phyloP scores from a whole-genome alignment of 108 stramenopile species.

The Skeletonema marinoi region DNA sequence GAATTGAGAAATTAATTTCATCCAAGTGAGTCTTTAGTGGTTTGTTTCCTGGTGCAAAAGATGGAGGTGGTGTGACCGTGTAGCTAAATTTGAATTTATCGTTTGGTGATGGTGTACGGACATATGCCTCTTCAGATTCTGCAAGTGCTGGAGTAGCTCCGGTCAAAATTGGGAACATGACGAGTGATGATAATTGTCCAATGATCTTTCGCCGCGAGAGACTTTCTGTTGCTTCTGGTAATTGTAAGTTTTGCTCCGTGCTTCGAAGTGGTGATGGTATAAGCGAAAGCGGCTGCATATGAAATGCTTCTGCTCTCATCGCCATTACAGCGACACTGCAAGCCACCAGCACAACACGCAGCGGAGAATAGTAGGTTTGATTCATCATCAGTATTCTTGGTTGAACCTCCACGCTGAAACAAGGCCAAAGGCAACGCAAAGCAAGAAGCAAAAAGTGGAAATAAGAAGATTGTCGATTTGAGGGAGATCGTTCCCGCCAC shows the following conservation, averaged over 20 bases:
- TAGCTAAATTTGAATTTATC: constrained; percentile 46
- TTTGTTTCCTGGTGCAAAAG: constrained; percentile 52
- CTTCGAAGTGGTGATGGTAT: neutral
- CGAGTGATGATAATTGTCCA: neutral
- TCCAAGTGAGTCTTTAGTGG: constrained; percentile 84
- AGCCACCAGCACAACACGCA: neutral
- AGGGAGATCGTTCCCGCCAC: neutral
- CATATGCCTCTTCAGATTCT: constrained; percentile 20
- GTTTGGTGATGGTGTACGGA: constrained; percentile 28
- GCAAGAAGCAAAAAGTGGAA: too few relatives aligned
- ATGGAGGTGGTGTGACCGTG: constrained; percentile 40
- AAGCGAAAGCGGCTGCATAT: neutral
- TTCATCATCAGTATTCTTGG: too few relatives aligned
- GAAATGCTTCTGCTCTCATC: neutral
- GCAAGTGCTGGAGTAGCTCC: neutral
- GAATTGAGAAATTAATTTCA: constrained; percentile 67
- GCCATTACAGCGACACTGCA: neutral
- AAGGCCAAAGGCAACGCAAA: too few relatives aligned
- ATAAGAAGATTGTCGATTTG: too few relatives aligned
- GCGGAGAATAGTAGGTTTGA: neutral
- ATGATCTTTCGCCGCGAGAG: constrained; percentile 18
- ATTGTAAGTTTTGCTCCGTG: neutral
- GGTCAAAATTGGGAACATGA: neutral
- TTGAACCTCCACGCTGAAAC: too few relatives aligned
- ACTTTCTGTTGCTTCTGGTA: neutral